Evolutionary conservation across 768 basidiomycete species (phyloP).

Genomic region (Astraeus odoratus): DNA sequence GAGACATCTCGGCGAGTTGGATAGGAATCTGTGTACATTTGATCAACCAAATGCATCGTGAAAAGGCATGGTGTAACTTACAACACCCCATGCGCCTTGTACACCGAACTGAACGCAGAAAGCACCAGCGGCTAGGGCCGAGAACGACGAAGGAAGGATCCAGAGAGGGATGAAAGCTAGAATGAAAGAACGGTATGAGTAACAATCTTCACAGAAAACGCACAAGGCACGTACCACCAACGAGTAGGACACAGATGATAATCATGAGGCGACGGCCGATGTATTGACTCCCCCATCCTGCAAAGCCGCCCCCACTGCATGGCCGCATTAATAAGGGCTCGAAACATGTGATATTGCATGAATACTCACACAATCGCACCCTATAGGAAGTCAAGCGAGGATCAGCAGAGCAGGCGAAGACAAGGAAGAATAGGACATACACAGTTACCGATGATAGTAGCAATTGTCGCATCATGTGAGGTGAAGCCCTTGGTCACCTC

Average conservation of each 20-base stretch:
- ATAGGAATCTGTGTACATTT: slow-evolving; percentile 51
- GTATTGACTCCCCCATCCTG: slow-evolving; percentile 63
- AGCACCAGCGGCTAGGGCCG: slow-evolving; percentile 63
- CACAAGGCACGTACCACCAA: background rate
- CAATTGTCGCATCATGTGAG: slow-evolving; percentile 49
- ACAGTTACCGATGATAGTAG: slow-evolving; percentile 73
- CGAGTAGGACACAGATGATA: slow-evolving; percentile 21
- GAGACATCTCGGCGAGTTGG: slow-evolving; percentile 76
- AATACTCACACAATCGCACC: slow-evolving; percentile 33
- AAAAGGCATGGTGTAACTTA: slow-evolving; percentile 27
- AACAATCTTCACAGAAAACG: background rate
- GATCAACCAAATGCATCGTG: background rate
- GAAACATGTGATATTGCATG: slow-evolving; percentile 10
- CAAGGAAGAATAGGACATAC: slow-evolving; percentile 21
- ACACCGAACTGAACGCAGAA: slow-evolving; percentile 81
- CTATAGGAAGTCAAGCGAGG: slow-evolving; percentile 7
- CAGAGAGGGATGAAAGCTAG: slow-evolving; percentile 59
- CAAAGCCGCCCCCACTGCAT: slow-evolving; percentile 51
- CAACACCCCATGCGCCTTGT: slow-evolving; percentile 81
- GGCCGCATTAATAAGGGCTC: background rate
- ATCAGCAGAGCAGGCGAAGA: slow-evolving; percentile 1
- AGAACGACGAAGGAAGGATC: slow-evolving; percentile 66
- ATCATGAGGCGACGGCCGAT: slow-evolving; percentile 72
- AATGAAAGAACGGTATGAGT: background rate
- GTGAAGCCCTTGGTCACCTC: slow-evolving; percentile 50